A percentile compares a stretch with the other conserved stretches of the same genome.
These are phyloP conservation scores for Cicer arietinum DNA, from an alignment of 306 rosid species.

Conservation along the genomic window DNA sequence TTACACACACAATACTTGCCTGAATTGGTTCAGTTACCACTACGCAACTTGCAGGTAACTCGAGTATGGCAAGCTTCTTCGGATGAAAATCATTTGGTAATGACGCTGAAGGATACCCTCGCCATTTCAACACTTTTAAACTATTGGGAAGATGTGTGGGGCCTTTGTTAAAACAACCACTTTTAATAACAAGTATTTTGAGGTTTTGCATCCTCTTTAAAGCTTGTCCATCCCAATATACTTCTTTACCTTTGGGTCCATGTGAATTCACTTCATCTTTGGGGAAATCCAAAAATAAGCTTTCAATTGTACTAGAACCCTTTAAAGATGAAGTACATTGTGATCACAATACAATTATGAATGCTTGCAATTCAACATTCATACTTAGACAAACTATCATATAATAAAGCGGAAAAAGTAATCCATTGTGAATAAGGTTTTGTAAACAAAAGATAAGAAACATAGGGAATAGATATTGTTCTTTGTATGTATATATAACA, in stretches of 20 bases:
- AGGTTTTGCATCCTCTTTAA: constrained; percentile 37
- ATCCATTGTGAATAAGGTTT: neutral
- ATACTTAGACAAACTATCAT: neutral
- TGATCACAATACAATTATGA: neutral
- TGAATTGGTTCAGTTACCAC: neutral
- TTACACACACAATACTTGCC: constrained; percentile 1
- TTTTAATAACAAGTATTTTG: neutral
- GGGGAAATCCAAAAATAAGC: constrained; percentile 17
- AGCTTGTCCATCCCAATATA: constrained; percentile 36
- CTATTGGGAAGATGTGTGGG: constrained; percentile 38
- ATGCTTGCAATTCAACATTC: neutral
- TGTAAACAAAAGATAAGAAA: neutral
- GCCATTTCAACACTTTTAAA: constrained; percentile 31
- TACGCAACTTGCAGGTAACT: neutral
- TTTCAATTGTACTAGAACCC: constrained; percentile 28
- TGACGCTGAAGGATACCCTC: constrained; percentile 35
- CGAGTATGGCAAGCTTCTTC: constrained; percentile 2
- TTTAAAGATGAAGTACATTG: neutral
- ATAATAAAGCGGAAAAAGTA: neutral
- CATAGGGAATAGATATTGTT: too few relatives aligned
- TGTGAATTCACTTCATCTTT: neutral
- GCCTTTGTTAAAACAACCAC: neutral
- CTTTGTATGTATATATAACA: too few relatives aligned
- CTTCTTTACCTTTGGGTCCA: neutral
- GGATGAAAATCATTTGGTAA: constrained; percentile 37